phyloP scores from a whole-genome alignment of 164 flowering plant species.

The Warburgia ugandensis region DNA sequence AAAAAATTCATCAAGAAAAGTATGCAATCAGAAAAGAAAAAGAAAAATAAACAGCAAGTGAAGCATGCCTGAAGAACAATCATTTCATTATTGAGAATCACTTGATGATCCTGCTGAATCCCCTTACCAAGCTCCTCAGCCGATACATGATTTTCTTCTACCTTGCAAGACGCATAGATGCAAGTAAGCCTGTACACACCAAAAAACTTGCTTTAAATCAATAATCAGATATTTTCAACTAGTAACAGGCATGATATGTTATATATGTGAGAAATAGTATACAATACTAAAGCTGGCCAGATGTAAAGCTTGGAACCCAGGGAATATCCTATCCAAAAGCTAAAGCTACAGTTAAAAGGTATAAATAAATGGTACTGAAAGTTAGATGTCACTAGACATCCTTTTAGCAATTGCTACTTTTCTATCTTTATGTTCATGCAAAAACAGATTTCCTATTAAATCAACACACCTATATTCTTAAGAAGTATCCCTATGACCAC shows the following conservation, averaged over 20 bases:
- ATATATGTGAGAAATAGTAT: no score
- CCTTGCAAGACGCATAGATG: constrained; percentile 91
- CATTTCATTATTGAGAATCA: constrained; percentile 98
- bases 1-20: not conserved
- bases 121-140: constrained; percentile 99
- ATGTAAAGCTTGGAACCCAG: no score
- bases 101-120: constrained; percentile 89
- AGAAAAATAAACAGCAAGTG: constrained; percentile 1
- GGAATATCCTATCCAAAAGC: no score
- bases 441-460: no score
- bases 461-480: no score
- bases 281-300: no score
- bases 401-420: no score
- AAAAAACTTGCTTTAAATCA: not conserved
- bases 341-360: no score
- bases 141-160: constrained; percentile 98
- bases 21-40: not conserved
- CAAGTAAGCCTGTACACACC: constrained; percentile 74
- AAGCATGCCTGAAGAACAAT: constrained; percentile 82
- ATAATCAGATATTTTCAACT: not conserved
- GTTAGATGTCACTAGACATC: no score
- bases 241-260: not conserved
- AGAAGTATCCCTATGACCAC: not conserved
- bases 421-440: no score
- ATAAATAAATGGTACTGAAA: no score